phyloP scores from a whole-genome alignment of 768 basidiomycete genomes.

The Termitomyces sp. region DNA sequence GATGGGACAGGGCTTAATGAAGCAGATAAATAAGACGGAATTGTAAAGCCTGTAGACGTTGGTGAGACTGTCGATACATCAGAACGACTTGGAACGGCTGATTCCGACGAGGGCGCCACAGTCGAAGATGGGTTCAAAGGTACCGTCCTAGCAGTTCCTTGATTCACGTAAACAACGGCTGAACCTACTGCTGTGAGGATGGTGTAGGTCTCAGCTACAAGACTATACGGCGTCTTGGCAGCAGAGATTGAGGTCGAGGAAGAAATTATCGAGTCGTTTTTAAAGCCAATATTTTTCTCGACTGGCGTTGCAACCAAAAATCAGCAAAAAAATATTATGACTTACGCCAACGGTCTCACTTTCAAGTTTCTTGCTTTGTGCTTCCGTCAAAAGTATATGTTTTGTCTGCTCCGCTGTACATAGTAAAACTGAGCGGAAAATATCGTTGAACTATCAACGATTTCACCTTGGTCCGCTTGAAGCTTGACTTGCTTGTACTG shows the following conservation, averaged over 20 bases:
- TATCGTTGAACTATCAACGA: background rate
- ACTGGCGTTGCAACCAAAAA: background rate
- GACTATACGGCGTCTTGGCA: background rate
- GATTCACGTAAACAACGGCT: slow-evolving; percentile 6
- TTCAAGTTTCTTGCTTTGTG: slow-evolving; percentile 3
- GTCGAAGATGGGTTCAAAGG: slow-evolving; percentile 1
- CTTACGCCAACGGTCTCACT: background rate
- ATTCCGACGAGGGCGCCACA: background rate
- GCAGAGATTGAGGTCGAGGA: background rate
- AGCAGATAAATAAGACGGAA: background rate
- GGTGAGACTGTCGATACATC: background rate
- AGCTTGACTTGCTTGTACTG: slow-evolving; percentile 9
- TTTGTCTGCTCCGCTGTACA: background rate
- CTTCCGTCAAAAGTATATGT: slow-evolving; percentile 1
- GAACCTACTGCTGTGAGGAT: slow-evolving; percentile 10
- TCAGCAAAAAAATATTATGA: background rate
- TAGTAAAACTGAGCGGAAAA: background rate
- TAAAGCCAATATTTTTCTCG: slow-evolving; percentile 6
- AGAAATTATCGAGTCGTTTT: background rate
- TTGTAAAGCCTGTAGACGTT: background rate
- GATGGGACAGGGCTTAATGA: background rate
- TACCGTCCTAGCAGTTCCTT: slow-evolving; percentile 8
- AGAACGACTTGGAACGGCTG: background rate
- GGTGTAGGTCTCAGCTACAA: slow-evolving; percentile 7
- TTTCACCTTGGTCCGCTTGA: slow-evolving; percentile 2